Conservation (phyloP, 257 asterid species). For the Solanum habrochaites region DNA sequence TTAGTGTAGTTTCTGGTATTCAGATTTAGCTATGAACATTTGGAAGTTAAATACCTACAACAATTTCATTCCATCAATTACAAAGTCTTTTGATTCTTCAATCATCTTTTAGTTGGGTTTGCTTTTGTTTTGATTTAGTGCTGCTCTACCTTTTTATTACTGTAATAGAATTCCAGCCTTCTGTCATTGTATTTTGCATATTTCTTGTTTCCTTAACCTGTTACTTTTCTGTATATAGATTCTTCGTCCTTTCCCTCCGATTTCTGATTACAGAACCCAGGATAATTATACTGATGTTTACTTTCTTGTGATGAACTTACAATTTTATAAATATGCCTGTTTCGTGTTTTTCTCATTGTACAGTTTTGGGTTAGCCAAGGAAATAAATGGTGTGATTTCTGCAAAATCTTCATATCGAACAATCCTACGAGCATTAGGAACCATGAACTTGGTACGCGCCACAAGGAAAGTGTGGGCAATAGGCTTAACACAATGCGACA, state of each 20-base stretch:
- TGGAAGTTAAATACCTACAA: neutral
- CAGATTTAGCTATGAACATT: neutral
- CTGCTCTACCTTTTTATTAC: neutral
- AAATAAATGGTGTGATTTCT: constrained; percentile 96
- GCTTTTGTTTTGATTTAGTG: neutral
- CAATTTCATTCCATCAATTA: neutral
- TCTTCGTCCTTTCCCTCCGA: neutral
- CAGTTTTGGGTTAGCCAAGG: constrained; percentile 99
- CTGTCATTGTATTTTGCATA: neutral
- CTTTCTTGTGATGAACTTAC: neutral
- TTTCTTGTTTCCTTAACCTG: neutral
- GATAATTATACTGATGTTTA: neutral
- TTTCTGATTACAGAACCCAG: neutral
- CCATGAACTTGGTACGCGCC: constrained; percentile 90
- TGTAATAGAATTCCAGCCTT: neutral
- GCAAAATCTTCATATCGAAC: constrained; percentile 88
- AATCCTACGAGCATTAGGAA: constrained; percentile 92
- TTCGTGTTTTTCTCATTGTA: neutral
- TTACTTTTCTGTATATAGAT: neutral
- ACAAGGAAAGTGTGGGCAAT: constrained; percentile 74
- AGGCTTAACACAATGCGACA: constrained; percentile 77
- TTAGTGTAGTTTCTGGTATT: neutral
- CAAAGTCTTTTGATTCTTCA: neutral
- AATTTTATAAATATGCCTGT: neutral
- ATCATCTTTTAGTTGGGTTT: neutral